Base-by-base conservation (phyloP, 352 stramenopile species). In the Globisporangium solare region DNA sequence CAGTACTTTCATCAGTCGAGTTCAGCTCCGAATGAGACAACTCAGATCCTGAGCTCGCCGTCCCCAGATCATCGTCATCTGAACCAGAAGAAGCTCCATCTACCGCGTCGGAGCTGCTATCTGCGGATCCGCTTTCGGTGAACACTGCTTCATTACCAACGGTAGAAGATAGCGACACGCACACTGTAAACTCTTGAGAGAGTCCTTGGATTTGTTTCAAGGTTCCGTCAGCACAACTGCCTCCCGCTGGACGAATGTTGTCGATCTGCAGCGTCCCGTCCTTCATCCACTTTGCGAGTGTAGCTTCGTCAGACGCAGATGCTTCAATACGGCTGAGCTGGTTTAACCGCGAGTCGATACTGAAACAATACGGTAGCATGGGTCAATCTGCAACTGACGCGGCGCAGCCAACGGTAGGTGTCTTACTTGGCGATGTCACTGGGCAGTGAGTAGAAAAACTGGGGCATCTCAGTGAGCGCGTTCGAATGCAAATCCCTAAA, bases 401-500 rank as follows among this genome's bases (percentile, higher is more conserved):
- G 1, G 13, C n/a, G n/a, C n/a, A 20, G 12, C 0, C 15, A 22
- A 15, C 10, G 14, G 40, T 42, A 17, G 20, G 1, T 7, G 52
- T 22, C 51, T 51, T 63, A 74, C 63, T 71, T 69, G 43, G 56
- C 46, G 8, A 64, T 27, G 2, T 6, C 41, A 22, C 37, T 37
- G 0, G 63, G 56, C 4, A 74, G 54, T 1, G 53, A 35, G 48
- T 63, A 76, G 27, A 76, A 64, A n/a, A 56, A 58, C 4, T 15
- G 14, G 3, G 68, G 68, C 27, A 76, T 73, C 18, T 62, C 52
- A 8, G 37, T 54, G 6, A 87, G 42, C 18, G 54, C 42, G 47
- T 87, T 87, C 7, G 67, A 40, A 31, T 74, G 70, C 14, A 87
- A 64, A 51, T 85, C 72, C 32, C 76, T 87, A 47, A 45, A 43